Percentiles rank a stretch among this genome's conserved stretches.
phyloP scores from a whole-genome alignment of 1,284 basidiomycete genomes.

The Sphaerobolus stellatus region DNA sequence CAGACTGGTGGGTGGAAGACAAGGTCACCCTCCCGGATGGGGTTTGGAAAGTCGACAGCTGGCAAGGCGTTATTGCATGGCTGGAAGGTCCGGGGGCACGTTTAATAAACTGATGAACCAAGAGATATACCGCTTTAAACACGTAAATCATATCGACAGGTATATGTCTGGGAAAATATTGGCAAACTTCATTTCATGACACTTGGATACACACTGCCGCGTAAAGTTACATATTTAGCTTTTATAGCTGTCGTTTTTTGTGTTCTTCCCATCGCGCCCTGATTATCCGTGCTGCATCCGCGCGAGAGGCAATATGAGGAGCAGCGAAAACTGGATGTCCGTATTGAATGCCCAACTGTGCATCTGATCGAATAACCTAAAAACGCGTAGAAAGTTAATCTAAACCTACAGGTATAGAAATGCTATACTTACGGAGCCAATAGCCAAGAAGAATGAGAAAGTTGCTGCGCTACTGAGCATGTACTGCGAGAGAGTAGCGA shows the following conservation, averaged over 20 bases:
- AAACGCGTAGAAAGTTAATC: slow-evolving; percentile 10
- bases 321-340: slow-evolving; percentile 45
- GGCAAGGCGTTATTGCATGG: slow-evolving; percentile 55
- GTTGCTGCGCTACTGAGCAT: slow-evolving; percentile 91
- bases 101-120: neutral
- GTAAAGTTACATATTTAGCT: slow-evolving; percentile 11
- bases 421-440: slow-evolving; percentile 65
- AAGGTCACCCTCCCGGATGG: slow-evolving; percentile 43
- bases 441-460: slow-evolving; percentile 82
- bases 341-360: slow-evolving; percentile 15
- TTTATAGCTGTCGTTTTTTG: slow-evolving; percentile 29
- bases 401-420: slow-evolving; percentile 15
- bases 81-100: slow-evolving; percentile 27
- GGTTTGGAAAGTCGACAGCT: slow-evolving; percentile 52
- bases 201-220: neutral
- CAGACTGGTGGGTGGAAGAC: slow-evolving; percentile 60
- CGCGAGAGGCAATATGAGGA: slow-evolving; percentile 55
- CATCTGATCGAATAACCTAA: slow-evolving; percentile 78
- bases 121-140: too few relatives aligned
- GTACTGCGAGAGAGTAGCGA: slow-evolving; percentile 90
- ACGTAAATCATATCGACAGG: too few relatives aligned
- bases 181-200: neutral
- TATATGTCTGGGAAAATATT: too few relatives aligned
- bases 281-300: slow-evolving; percentile 66
- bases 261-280: slow-evolving; percentile 71